Base-by-base conservation (phyloP, 345 rosid genomes). In the Leavenworthia alabamica region DNA sequence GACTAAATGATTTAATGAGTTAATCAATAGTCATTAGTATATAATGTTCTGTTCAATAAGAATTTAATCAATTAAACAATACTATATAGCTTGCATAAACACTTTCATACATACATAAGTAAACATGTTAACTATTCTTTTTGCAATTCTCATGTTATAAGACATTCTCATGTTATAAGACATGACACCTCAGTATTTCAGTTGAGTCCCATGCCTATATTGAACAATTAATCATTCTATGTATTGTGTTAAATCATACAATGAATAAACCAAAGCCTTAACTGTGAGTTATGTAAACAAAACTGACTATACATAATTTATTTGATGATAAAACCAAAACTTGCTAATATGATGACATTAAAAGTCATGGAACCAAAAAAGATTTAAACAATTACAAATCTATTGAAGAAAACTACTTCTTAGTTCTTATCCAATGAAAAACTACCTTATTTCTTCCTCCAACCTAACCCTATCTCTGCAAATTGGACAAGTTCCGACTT, bases 401-500 rank as follows among this genome's bases (percentile, higher is more conserved):
- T n/a, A n/a, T n/a, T n/a, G n/a, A n/a, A n/a, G n/a, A n/a, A n/a
- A n/a, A n/a, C n/a, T n/a, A n/a, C n/a, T n/a, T n/a, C n/a, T n/a
- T n/a, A n/a, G n/a, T n/a, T n/a, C n/a, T n/a, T n/a, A n/a, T n/a
- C n/a, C n/a, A n/a, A n/a, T n/a, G n/a, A n/a, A n/a, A n/a, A n/a
- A n/a, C n/a, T n/a, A n/a, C n/a, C n/a, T n/a, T 65, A 36, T 35
- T 17, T 13, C 74, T 11, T 73, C 43, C 8, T 73, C 72, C 16
- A 67, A 26, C 27, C 66, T 58, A 53, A 83, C 84, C 56, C 43
- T 68, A 3, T 79, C 66, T 51, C 98, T 74, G 54, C 98, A 92
- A 40, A 79, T 73, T 2, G 96, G 95, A 48, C 98, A 92, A 28
- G 86, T 76, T 4, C 81, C 67, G 16, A 80, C 85, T 74, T 83